Evolutionary conservation across 2,329 filamentous ascomycete species (phyloP), one percentile per base, ranked within the genome.

Genomic region (Hypoxylon sp.): DNA sequence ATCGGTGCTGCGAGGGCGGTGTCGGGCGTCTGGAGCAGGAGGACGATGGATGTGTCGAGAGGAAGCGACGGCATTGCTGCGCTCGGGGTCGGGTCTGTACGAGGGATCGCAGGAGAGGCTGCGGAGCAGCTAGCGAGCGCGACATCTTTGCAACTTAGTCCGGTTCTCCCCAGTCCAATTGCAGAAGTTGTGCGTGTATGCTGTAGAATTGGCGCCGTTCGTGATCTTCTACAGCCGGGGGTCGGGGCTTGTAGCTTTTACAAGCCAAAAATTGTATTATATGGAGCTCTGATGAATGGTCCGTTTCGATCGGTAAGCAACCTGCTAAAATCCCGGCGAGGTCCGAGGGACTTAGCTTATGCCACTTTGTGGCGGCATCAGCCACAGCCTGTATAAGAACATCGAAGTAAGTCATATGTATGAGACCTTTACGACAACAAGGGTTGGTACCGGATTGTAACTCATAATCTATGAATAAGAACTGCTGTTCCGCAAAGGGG

Each of bases 61-160:
- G 57, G 57, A 73, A 61, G 31, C 73, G 73, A 5, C 60, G 71
- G 56, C 69, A 74, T 42, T 69, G 68, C 53, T 71, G 72, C 27
- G 58, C 42, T 22, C 55, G 72, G 2, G 64, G 53, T 14, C 37
- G 63, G 20, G 35, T 64, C 27, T 67, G 64, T 4, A 69, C 44
- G 6, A 75, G 64, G 17, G 70, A 57, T 53, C 74, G 75, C 31
- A 77, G 42, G 6, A 77, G 63, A 11, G 72, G 67, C 37, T 72
- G 68, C 27, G 73, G 71, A 31, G 68, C 46, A n/a, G 56, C 58
- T 53, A 73, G 11, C 30, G 74, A 63, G 35, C 62, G 72, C 50
- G 76, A 73, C 75, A 77, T 77, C n/a, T 56, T 65, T 30, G 22
- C 31, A n/a, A 20, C 37, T 37, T 3, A 11, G 20, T 11, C 5